Percentiles rank a stretch among this genome's conserved stretches.
phyloP scores from a whole-genome alignment of 2,329 filamentous ascomycete genomes.

The Arthroderma uncinatum region DNA sequence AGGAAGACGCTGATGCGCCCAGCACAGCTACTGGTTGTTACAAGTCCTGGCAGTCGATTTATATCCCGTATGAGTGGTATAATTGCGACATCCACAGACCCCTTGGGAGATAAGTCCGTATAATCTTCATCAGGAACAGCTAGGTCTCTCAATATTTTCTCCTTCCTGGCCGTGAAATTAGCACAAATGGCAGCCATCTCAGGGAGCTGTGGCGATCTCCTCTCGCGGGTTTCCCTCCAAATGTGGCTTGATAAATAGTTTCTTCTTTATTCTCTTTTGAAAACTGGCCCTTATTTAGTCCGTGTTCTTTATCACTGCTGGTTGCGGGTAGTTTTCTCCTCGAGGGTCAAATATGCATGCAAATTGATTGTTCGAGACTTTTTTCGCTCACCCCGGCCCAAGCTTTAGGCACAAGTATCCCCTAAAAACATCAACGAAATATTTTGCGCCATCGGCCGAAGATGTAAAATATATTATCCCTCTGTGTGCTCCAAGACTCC shows the following conservation, averaged over 20 bases:
- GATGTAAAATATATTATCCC: not conserved
- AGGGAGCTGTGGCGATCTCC: no score
- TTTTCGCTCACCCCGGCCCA: not conserved
- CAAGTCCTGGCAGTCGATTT: constrained; percentile 61
- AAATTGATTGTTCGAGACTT: not conserved
- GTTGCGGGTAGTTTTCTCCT: not conserved
- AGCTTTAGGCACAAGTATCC: not conserved
- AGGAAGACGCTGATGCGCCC: constrained; percentile 79
- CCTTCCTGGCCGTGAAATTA: constrained; percentile 53
- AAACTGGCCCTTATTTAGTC: not conserved
- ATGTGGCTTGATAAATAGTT: not conserved
- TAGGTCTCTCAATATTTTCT: constrained; percentile 60
- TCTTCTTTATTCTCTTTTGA: not conserved
- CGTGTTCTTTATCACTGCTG: not conserved
- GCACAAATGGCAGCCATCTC: constrained; percentile 1
- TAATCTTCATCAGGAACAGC: constrained; percentile 59
- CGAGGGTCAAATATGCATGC: not conserved
- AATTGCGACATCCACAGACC: constrained; percentile 70
- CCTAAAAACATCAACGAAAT: not conserved
- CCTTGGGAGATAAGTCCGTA: constrained; percentile 78
- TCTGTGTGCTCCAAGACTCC: no score
- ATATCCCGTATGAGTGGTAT: constrained; percentile 65
- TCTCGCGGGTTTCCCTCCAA: not conserved
- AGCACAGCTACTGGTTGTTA: constrained; percentile 88
- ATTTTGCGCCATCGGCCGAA: not conserved